Evolutionary conservation across 768 basidiomycete species (phyloP).

Genomic region (Lactarius pseudohatsudake): DNA sequence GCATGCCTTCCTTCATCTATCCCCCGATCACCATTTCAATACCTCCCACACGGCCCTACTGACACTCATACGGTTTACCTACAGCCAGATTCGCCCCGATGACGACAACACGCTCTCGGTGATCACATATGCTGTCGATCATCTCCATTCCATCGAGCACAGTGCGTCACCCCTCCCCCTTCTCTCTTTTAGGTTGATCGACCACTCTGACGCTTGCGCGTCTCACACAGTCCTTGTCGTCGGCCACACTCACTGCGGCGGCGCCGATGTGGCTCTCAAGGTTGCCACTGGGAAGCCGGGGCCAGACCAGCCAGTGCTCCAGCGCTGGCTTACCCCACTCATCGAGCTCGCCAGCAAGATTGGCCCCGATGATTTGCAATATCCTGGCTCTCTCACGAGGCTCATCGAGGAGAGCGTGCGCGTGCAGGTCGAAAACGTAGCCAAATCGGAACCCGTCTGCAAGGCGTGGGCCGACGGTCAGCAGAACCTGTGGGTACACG

Average conservation of each 20-base stretch:
- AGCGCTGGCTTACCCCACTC: constrained; percentile 73
- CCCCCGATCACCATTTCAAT: neutral
- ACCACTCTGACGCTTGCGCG: neutral
- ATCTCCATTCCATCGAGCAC: constrained; percentile 67
- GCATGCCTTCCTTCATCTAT: neutral
- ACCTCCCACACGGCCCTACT: neutral
- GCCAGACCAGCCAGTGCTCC: constrained; percentile 45
- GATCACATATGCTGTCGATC: constrained; percentile 68
- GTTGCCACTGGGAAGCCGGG: constrained; percentile 40
- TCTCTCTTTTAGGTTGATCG: too few species aligned
- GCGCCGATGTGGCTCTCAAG: constrained; percentile 56
- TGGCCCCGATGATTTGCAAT: constrained; percentile 39
- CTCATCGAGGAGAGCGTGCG: constrained; percentile 29
- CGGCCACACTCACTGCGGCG: constrained; percentile 84
- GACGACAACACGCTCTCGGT: constrained; percentile 75
- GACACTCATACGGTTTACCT: neutral
- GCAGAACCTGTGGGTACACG: constrained; percentile 55
- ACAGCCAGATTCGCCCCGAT: constrained; percentile 68
- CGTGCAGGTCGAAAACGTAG: constrained; percentile 35
- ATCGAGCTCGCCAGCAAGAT: constrained; percentile 51
- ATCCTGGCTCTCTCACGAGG: constrained; percentile 33
- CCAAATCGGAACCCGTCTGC: constrained; percentile 28
- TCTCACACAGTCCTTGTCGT: constrained; percentile 64
- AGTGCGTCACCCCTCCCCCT: constrained; percentile 44
- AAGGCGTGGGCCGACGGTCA: constrained; percentile 37